Percentiles rank a stretch among this genome's conserved stretches.
phyloP scores from a whole-genome alignment of 495 filamentous ascomycete genomes.

The Jackrogersella multiformis region DNA sequence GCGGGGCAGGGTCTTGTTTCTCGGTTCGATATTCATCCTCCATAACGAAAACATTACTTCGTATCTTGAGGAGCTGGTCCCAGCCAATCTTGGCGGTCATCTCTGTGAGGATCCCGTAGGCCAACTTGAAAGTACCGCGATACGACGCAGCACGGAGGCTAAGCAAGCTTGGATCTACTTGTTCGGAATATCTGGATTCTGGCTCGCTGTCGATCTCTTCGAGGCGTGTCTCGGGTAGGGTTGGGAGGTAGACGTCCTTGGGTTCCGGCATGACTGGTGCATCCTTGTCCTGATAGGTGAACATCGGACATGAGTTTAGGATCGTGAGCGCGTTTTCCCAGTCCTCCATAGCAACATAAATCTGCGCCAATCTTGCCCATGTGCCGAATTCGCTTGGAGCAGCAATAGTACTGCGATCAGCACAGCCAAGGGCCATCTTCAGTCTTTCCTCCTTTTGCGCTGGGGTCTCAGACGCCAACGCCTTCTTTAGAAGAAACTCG shows the following conservation, averaged over 20 bases:
- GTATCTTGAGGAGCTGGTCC: slow-evolving; percentile 91
- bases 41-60: slow-evolving; percentile 99
- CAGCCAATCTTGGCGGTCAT: slow-evolving; percentile 95
- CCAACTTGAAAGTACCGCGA: slow-evolving; percentile 93
- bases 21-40: slow-evolving; percentile 97
- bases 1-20: slow-evolving; percentile 71
- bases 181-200: slow-evolving; percentile 79
- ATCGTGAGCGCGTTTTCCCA: slow-evolving; percentile 95
- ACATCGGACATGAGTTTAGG: slow-evolving; percentile 99
- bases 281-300: slow-evolving; percentile 98
- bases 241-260: slow-evolving; percentile 82
- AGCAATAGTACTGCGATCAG: slow-evolving; percentile 90
- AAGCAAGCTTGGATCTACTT: slow-evolving; percentile 85
- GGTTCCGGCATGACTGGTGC: slow-evolving; percentile 93
- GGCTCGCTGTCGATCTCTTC: slow-evolving; percentile 94
- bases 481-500: slow-evolving; percentile 89
- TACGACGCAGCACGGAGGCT: slow-evolving; percentile 88
- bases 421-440: slow-evolving; percentile 87
- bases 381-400: slow-evolving; percentile 97
- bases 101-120: slow-evolving; percentile 92
- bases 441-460: slow-evolving; percentile 66
- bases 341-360: slow-evolving; percentile 90
- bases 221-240: slow-evolving; percentile 86
- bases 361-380: slow-evolving; percentile 91
- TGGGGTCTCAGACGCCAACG: slow-evolving; percentile 57